phyloP scores from a whole-genome alignment of 1,284 basidiomycete genomes.

The Agroathelia rolfsii region DNA sequence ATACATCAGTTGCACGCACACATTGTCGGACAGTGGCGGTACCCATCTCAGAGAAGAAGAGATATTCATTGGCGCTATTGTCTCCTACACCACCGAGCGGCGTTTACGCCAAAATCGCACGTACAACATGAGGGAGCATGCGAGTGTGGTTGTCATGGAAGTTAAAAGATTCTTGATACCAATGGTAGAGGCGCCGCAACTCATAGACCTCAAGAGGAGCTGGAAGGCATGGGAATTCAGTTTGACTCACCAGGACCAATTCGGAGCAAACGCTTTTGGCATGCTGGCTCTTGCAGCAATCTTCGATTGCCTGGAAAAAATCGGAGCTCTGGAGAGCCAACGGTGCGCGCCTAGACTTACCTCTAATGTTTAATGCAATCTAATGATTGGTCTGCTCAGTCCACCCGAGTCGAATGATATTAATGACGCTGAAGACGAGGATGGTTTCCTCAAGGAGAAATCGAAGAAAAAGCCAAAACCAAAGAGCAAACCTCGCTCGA shows the following conservation, averaged over 20 bases:
- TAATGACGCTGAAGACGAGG: no score
- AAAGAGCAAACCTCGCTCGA: no score
- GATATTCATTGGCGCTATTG: slow-evolving; percentile 61
- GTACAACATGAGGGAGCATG: slow-evolving; percentile 53
- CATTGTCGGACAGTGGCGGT: slow-evolving; percentile 47
- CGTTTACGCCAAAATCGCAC: slow-evolving; percentile 51
- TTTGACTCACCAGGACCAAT: slow-evolving; percentile 29
- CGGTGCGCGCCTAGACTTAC: no score
- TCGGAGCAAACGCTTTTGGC: slow-evolving; percentile 61
- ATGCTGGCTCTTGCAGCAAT: slow-evolving; percentile 50
- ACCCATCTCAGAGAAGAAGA: slow-evolving; percentile 59
- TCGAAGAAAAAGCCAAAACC: no score
- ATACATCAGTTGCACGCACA: slow-evolving; percentile 62
- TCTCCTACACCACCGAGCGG: slow-evolving; percentile 52
- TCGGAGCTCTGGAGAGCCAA: slow-evolving; percentile 17
- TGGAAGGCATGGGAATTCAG: slow-evolving; percentile 61
- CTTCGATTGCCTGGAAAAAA: slow-evolving; percentile 45
- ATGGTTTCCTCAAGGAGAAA: no score
- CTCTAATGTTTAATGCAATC: no score
- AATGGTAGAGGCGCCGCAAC: slow-evolving; percentile 15
- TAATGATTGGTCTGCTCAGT: no score
- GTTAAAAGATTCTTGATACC: slow-evolving; percentile 33
- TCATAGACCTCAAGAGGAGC: slow-evolving; percentile 31
- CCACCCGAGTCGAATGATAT: no score
- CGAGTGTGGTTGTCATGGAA: slow-evolving; percentile 42